Percentiles rank a stretch among this genome's conserved stretches.
Evolutionary conservation across 208 protist genomes (phyloP).

Genomic region (Strigomonas oncopelti): DNA sequence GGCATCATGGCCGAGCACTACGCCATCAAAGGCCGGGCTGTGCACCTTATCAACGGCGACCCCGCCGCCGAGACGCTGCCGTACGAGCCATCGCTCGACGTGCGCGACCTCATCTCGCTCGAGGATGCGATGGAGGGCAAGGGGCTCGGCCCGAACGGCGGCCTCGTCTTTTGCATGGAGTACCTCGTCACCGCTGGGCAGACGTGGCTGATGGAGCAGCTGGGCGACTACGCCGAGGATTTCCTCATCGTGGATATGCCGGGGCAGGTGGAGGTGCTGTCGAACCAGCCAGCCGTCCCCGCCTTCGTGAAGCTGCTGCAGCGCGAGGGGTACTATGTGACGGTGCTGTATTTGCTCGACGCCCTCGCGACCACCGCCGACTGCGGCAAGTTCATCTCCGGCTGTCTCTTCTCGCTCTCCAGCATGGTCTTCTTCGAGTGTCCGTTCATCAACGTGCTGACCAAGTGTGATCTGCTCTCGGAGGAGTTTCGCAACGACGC

Average conservation of each 20-base stretch:
- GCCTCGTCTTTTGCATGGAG: conserved; percentile 98
- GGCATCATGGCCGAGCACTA: conserved; percentile 80
- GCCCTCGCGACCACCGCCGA: conserved; percentile 79
- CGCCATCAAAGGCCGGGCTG: conserved; percentile 75
- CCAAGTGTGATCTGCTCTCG: conserved; percentile 86
- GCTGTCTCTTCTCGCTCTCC: conserved; percentile 85
- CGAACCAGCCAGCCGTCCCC: conserved; percentile 91
- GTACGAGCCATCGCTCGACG: conserved; percentile 91
- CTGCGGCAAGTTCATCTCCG: conserved; percentile 87
- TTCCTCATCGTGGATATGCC: conserved; percentile 99
- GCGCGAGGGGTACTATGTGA: conserved; percentile 74
- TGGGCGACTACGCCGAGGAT: conserved; percentile 92
- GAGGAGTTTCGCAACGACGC: conserved; percentile 60
- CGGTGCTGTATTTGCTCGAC: conserved; percentile 86
- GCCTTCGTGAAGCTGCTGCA: conserved; percentile 81
- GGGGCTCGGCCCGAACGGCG: conserved; percentile 98
- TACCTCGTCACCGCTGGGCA: conserved; percentile 92
- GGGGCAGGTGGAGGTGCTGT: conserved; percentile 99
- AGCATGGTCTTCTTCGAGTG: conserved; percentile 91
- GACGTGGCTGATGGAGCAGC: conserved; percentile 92
- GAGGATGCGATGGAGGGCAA: conserved; percentile 91
- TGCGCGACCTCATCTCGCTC: conserved; percentile 93
- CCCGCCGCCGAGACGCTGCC: conserved; percentile 94
- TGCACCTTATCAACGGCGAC: conserved; percentile 98
- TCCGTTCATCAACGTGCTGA: conserved; percentile 89